Conservation (phyloP, 176 grass and related monocot species). For the Rhynchospora tenuis region DNA sequence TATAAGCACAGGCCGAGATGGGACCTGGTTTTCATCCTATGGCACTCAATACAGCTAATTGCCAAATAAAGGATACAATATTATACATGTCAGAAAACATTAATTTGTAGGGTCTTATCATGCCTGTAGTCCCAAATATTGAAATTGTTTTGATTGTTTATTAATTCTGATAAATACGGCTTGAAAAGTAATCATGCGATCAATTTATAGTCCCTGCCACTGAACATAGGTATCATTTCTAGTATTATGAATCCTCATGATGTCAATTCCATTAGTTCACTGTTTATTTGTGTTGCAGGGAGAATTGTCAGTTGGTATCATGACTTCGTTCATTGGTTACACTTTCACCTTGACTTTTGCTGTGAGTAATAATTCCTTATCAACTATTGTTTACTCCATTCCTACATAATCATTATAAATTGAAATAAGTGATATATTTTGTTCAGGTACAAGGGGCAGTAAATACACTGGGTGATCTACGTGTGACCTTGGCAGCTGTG, state of each 20-base stretch:
- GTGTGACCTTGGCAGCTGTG: conserved; percentile 64
- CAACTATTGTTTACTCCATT: neutral
- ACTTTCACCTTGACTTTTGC: conserved; percentile 97
- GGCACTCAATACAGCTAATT: neutral
- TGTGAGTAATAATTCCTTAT: conserved; percentile 46
- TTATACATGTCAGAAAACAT: neutral
- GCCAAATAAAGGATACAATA: neutral
- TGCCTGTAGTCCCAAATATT: neutral
- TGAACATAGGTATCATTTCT: neutral
- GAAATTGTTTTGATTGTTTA: neutral
- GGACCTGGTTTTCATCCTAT: neutral
- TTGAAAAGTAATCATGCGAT: neutral
- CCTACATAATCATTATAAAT: neutral
- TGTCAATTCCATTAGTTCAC: conserved; percentile 11
- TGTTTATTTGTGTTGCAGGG: conserved; percentile 62
- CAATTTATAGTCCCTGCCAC: neutral
- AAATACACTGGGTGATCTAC: conserved; percentile 87
- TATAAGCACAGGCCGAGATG: neutral
- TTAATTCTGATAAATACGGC: neutral
- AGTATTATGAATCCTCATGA: neutral
- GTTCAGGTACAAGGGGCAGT: conserved; percentile 94
- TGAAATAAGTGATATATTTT: conserved; percentile 18
- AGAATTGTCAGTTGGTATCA: conserved; percentile 77
- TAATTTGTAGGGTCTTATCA: neutral
- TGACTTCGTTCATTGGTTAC: conserved; percentile 98